Evolutionary conservation across 495 filamentous ascomycete genomes (phyloP), one percentile per base, ranked within the genome.

Genomic region (Penicillium tannophilum): DNA sequence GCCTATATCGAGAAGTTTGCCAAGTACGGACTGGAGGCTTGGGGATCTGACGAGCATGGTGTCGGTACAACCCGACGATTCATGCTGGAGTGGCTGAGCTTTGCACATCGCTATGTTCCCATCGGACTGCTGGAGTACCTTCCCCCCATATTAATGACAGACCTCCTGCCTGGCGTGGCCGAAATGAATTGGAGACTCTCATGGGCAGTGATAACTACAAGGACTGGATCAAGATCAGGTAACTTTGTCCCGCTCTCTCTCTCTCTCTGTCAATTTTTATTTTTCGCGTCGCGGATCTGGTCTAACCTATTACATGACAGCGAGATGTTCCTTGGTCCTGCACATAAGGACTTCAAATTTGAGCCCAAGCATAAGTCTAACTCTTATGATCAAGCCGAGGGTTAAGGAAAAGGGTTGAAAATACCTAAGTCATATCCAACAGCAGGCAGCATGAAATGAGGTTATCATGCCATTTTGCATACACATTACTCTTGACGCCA

Each of bases 221-320:
- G 76, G 94, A 98, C 73, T 98, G 94, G 94, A 90, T 98, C 65
- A 98, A 96, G 81, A 95, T 98, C 67, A 94, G 90, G 92, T 95
- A 83, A 72, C 87, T 76, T 51, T 54, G 28, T 44, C 51, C 2
- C 24, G 5, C 11, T 12, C 10, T 36, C 10, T 36, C 10, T 33
- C 28, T 14, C 6, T 28, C 16, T 11, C 14, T 53, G 1, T 53
- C 3, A 12, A 54, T 1, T 23, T 23, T 46, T 9, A 12, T 36
- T 9, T 36, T 12, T 36, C 3, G 12, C 3, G 10, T 36, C 10
- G 12, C 12, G 33, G 42, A 45, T 49, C 0, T 47, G 36, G 23
- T 45, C 64, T 69, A 63, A 72, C 54, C 14, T n/a, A 19, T 39
- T 44, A 2, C 26, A 8, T 35, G 26, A 24, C 53, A 96, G 92